phyloP scores from a whole-genome alignment of 768 basidiomycete genomes.

The Amanita polypyramis region DNA sequence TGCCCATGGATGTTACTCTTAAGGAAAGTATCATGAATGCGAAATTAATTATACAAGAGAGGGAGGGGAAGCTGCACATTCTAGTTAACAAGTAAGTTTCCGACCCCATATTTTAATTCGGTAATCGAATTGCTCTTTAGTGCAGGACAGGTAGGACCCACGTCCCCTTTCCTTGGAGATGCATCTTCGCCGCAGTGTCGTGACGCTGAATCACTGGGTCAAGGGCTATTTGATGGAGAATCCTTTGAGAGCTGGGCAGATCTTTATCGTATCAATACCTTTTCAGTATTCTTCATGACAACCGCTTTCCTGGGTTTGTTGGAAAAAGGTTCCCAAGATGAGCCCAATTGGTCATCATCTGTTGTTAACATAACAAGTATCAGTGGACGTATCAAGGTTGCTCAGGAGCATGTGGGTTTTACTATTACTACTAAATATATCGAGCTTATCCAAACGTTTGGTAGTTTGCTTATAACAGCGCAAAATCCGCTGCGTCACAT shows the following conservation, averaged over 20 bases:
- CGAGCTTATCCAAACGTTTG: background rate
- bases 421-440: background rate
- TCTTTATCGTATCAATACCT: constrained; percentile 57
- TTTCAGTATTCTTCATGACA: constrained; percentile 70
- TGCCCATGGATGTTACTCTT: constrained; percentile 64
- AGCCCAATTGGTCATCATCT: constrained; percentile 43
- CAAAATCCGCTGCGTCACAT: constrained; percentile 70
- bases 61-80: constrained; percentile 65
- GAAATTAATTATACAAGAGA: constrained; percentile 40
- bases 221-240: constrained; percentile 61
- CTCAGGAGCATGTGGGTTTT: constrained; percentile 64
- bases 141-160: constrained; percentile 66
- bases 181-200: constrained; percentile 46
- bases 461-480: constrained; percentile 75
- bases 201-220: constrained; percentile 54
- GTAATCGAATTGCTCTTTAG: constrained; percentile 22
- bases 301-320: constrained; percentile 69
- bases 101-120: background rate
- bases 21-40: constrained; percentile 53
- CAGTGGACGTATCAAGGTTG: constrained; percentile 58
- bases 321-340: constrained; percentile 58
- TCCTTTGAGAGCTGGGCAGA: constrained; percentile 51
- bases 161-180: constrained; percentile 45
- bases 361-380: constrained; percentile 76
- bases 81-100: constrained; percentile 69